Evolutionary conservation across 768 basidiomycete species (phyloP), one percentile per base, ranked within the genome.

Genomic region (Collybia sp.): DNA sequence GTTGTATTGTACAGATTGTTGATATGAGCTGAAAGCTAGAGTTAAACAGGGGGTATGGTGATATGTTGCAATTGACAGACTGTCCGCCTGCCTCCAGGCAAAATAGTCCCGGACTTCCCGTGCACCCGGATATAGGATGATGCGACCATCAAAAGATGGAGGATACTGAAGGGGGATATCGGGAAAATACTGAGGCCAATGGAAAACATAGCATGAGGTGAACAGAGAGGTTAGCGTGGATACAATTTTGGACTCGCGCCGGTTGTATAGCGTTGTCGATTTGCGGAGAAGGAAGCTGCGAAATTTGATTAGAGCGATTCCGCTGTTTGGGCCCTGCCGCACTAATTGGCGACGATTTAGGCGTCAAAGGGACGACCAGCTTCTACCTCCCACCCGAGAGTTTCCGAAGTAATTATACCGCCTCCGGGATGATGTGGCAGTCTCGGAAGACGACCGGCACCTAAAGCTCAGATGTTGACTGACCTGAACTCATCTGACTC

Each of bases 401-500:
- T 25, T 25, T 25, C 25, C 25, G 25, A 25, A 25, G 8, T 3
- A 25, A 25, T 25, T 8, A 25, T 25, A 25, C 25, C 25, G 25
- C 8, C 25, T 25, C 8, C 8, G n/a, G n/a, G n/a, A 25, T 25
- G 25, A 25, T 25, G 25, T 25, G 25, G 25, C 25, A 25, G 25
- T 25, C 25, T 8, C 25, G 25, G 25, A 25, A 25, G 25, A 25
- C 25, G 8, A 25, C 8, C 25, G 25, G 25, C 25, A n/a, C 6
- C 20, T 35, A n/a, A 15, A 1, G 19, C 39, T 16, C 37, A 19
- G 12, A 42, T 43, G 34, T 34, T 25, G 17, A 56, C 71, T 42
- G 47, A 87, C 94, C 93, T 96, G 66, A 82, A 98, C 66, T 99
- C 96, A 62, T 99, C 96, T 15, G 93, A 96, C 69, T 99, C 90